Conservation (phyloP, 108 stramenopile species). For the Cyclotella atomus region DNA sequence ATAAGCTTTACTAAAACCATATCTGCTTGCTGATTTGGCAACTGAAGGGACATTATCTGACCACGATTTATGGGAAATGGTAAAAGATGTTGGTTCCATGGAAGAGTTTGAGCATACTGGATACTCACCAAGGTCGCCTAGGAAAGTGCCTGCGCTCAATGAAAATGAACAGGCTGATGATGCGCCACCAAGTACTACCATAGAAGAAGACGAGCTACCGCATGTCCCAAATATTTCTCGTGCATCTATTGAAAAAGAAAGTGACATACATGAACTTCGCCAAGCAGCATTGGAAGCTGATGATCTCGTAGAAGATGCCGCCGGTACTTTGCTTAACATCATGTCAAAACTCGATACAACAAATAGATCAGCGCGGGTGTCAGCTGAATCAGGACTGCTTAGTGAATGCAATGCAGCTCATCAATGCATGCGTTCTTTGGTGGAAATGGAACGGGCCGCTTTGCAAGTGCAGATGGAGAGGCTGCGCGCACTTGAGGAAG, state of each 20-base stretch:
- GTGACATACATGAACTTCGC: slow-evolving; percentile 57
- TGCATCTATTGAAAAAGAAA: slow-evolving; percentile 65
- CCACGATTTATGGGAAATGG: slow-evolving; percentile 70
- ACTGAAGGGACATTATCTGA: neutral
- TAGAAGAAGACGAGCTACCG: slow-evolving; percentile 3
- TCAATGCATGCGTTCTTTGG: slow-evolving; percentile 51
- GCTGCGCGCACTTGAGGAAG: slow-evolving; percentile 61
- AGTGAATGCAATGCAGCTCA: slow-evolving; percentile 67
- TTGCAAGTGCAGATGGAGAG: slow-evolving; percentile 57
- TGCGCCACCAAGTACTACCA: no score
- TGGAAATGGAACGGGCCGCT: slow-evolving; percentile 59
- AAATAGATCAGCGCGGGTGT: slow-evolving; percentile 62
- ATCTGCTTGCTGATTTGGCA: no score
- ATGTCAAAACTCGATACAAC: slow-evolving; percentile 66
- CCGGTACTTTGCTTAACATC: slow-evolving; percentile 57
- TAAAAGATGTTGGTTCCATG: slow-evolving; percentile 58
- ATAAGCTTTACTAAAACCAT: no score
- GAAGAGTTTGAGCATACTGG: slow-evolving; percentile 76
- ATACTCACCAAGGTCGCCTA: slow-evolving; percentile 35
- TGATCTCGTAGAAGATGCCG: slow-evolving; percentile 65
- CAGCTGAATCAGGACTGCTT: slow-evolving; percentile 71
- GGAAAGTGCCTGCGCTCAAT: neutral
- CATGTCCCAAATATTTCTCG: slow-evolving; percentile 37
- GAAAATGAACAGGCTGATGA: slow-evolving; percentile 10
- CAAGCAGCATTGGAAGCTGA: slow-evolving; percentile 64